Evolutionary conservation across 345 rosid genomes (phyloP).

Genomic region (Pistacia integerrima): DNA sequence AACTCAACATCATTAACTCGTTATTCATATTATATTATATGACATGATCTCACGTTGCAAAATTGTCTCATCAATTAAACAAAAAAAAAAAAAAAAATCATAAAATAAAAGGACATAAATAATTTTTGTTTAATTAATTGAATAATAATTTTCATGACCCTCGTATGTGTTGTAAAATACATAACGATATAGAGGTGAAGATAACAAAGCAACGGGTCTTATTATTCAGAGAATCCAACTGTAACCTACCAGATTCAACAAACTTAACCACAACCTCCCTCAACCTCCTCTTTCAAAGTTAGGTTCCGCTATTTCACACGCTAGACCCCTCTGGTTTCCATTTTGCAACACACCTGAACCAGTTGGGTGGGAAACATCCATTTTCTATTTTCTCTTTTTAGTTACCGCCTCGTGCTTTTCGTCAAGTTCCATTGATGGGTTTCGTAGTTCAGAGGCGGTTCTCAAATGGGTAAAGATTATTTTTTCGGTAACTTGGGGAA

Average conservation of each 20-base stretch:
- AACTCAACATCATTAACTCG: no score
- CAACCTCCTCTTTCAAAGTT: conserved; percentile 16
- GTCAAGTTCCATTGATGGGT: conserved; percentile 17
- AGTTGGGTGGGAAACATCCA: neutral
- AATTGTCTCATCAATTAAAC: no score
- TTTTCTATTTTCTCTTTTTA: neutral
- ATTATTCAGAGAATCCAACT: conserved; percentile 25
- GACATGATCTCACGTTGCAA: no score
- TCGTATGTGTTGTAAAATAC: neutral
- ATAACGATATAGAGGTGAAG: conserved; percentile 7
- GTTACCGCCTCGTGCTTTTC: neutral
- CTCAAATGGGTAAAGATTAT: neutral
- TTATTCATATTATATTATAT: no score
- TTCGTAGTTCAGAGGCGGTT: neutral
- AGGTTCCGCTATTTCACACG: conserved; percentile 18
- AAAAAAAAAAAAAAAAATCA: no score
- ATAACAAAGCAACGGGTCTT: conserved; percentile 31
- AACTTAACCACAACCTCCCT: neutral
- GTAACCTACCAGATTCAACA: conserved; percentile 17
- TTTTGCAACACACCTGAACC: neutral
- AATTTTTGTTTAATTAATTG: neutral
- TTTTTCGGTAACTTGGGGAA: neutral
- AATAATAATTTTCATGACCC: no score
- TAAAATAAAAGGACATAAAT: neutral
- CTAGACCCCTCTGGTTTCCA: neutral